Evolutionary conservation across 2,329 filamentous ascomycete species (phyloP), one percentile per base, ranked within the genome.

Genomic region (Fusarium sp.): DNA sequence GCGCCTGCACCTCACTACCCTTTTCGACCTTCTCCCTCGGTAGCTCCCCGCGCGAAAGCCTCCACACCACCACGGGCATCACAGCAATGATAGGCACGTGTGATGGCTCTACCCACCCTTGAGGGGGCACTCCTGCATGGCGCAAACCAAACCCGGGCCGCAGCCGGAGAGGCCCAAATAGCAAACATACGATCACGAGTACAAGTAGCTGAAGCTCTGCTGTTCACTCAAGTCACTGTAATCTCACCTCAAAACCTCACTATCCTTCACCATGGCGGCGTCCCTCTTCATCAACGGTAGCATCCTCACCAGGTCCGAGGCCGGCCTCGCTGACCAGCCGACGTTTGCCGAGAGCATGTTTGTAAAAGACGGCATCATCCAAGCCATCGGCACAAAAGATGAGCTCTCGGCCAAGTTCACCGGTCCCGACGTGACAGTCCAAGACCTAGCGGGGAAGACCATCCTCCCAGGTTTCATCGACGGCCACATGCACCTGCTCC

Each of bases 391-490:
- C 7, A 71, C 80, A 6, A 74, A 75, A 6, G 69, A 76, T 0
- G 78, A 82, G 0, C 58, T 79, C 1, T 61, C 72, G 2, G 82
- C 80, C 5, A 76, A 73, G 13, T 58, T 67, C 27, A 62, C 64
- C 1, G 37, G 50, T 2, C 50, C 50, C 9, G 60, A 70, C 18
- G 45, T 72, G 18, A 10, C 57, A 13, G 75, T 69, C 1, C 75
- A 76, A 31, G 79, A 84, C 35, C 63, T 85, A 4, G 61, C 59
- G 2, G 81, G 82, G 1, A 77, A 76, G 24, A 83, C 82, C 2
- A 80, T 90, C 4, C 81, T 90, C 2, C 88, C 89, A 0, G 85
- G 88, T 16, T 90, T 90, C 80, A 86, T 90, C 42, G 89, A 90
- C 67, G 88, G 87, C 7, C 89, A 90, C 69, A 84, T 89, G 79